Evolutionary conservation across 2,329 filamentous ascomycete genomes (phyloP), one percentile per base, ranked within the genome.

Genomic region (Fusarium sp.): DNA sequence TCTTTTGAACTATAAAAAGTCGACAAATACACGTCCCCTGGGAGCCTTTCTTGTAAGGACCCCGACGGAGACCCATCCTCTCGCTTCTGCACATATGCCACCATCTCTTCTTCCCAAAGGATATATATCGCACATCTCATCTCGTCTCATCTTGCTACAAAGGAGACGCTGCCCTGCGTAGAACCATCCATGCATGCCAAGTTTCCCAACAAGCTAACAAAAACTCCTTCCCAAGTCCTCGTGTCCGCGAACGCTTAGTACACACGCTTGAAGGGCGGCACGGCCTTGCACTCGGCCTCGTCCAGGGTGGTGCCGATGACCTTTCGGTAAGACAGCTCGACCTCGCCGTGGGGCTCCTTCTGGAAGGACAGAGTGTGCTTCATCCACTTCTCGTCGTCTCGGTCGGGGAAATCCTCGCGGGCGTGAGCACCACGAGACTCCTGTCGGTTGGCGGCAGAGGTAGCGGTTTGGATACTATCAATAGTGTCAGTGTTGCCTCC

Each of bases 321-420:
- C 69, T 86, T 85, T 80, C 96, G 89, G 88, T 98, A 98, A 67
- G 88, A 85, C 68, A 98, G 85, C 65, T 98, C 91, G 56, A 96
- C 89, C 83, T 93, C 88, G 78, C 91, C 92, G 76, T 98, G 95
- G 33, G 94, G 92, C 78, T 90, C 80, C 90, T 93, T 96, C 87
- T 99, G 96, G 91, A 91, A 99, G 71, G 91, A 93, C 65, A 99
- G 88, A 45, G 93, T 97, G 88, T 99, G 96, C 90, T 98, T 98
- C 95, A 97, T 97, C 95, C 95, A 98, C 81, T 96, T 91, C 81
- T 90, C 86, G 78, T 99, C 96, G 78, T 98, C 93, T 84, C 96
- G 91, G 19, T 98, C 94, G 59, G 95, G 95, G 87, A 81, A 98
- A 79, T 99, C 96, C 85, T 99, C 96, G 72, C 96, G 92, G 71